Percentiles rank a stretch among this genome's conserved stretches.
Evolutionary conservation across 2,329 filamentous ascomycete genomes (phyloP).

Genomic region (Colletotrichum shisoi): DNA sequence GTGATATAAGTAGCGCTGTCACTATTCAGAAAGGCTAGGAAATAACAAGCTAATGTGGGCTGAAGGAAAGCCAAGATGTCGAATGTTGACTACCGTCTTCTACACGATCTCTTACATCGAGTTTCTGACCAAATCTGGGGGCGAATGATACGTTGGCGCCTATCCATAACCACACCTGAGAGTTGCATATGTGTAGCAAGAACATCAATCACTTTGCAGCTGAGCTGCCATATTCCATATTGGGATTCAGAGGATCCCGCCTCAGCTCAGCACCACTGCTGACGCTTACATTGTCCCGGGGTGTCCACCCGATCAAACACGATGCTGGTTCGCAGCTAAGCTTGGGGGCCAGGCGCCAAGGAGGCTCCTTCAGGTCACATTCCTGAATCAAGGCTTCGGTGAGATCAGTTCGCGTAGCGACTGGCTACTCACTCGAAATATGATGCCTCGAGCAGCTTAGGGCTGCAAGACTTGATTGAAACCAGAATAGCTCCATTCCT

Average conservation of each 20-base stretch:
- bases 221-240: neutral
- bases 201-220: neutral
- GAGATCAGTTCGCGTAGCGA: neutral
- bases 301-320: neutral
- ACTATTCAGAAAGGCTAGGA: too few relatives aligned
- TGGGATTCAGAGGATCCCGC: neutral
- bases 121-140: neutral
- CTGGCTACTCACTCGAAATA: neutral
- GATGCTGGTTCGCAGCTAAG: neutral
- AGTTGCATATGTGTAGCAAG: neutral
- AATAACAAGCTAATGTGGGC: too few relatives aligned
- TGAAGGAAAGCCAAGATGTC: too few relatives aligned
- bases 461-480: neutral
- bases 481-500: neutral
- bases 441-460: too few relatives aligned
- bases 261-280: neutral
- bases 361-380: constrained; percentile 5
- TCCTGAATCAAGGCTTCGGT: neutral
- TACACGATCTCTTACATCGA: neutral
- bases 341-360: constrained; percentile 1
- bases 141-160: too few relatives aligned
- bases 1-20: too few relatives aligned
- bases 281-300: neutral
- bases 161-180: neutral
- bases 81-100: too few relatives aligned